Evolutionary conservation across 2,329 filamentous ascomycete genomes (phyloP), one percentile per base, ranked within the genome.

Genomic region (Bimuria novae-zelandiae): DNA sequence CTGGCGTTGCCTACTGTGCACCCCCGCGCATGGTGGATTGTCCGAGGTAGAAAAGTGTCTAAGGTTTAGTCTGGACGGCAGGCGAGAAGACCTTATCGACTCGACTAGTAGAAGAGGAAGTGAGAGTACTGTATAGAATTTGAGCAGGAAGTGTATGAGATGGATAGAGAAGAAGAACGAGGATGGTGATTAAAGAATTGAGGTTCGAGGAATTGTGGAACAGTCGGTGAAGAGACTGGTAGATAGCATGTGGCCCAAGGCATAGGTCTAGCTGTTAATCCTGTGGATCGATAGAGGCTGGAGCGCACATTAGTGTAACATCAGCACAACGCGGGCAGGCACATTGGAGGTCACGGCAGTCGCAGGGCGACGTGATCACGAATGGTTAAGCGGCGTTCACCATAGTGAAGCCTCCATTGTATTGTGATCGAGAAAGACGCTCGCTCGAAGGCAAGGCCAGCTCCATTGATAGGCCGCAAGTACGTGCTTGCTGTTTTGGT

Each of bases 381-480:
- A 81, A 82, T 82, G 80, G 79, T 82, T 82, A 79, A 77, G 74
- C 80, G 80, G 80, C 74, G 75, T 78, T 78, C 80, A 82, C 80
- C 79, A 75, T 75, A 69, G 80, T 82, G 80, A 80, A 78, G 79
- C 80, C 80, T 82, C 79, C 80, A 82, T 82, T 80, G 78, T 77
- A 73, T 73, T 77, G 74, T 76, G 71, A 74, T 74, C 67, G 25
- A 10, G 54, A 62, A 58, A 55, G 56, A 67, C 68, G 63, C 69
- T 64, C 57, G 63, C 70, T 70, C 65, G 54, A 65, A 62, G 67
- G 71, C 65, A 56, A 65, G 66, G 66, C 65, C 69, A 70, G 70
- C 72, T 75, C 72, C 72, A 72, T 75, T 75, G 72, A 78, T 78
- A 76, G 76, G 72, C 74, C 74, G 70, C 69, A 74, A 71, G 67